Evolutionary conservation across 306 rosid species (phyloP), one percentile per base, ranked within the genome.

Genomic region (Cucumis cinereus): DNA sequence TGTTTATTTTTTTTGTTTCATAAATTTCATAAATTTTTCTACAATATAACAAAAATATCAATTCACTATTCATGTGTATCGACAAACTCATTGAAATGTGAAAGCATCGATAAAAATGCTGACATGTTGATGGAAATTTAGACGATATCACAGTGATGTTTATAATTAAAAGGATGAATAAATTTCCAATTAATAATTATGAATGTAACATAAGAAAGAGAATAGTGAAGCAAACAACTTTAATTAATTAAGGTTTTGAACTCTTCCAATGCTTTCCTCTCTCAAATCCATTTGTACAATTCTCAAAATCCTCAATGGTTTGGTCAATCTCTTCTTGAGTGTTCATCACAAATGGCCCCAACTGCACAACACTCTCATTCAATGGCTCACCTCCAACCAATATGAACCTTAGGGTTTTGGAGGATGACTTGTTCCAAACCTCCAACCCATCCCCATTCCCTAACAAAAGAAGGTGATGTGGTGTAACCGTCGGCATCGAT

Each of bases 271-370:
- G 90, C 80, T 82, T 88, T 16, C 96, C 98, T 64, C 90, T 93
- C 88, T 91, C 98, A 84, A 93, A 93, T 10, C 98, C 98, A 49
- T 93, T 93, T 45, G 73, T 77, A 55, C 58, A 88, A 63, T 90
- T 93, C 53, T 93, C 98, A 77, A 86, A 93, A 53, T 93, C 98
- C 77, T 88, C 92, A 73, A 93, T 76, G 23, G 98, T 90, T 61
- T 91, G 92, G n/a, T 91, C 92, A 79, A 93, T 88, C 80, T 91
- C 97, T 68, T 91, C 89, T 52, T 91, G 86, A 15, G 91, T 91
- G 83, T 93, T 93, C 98, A 93, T 93, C 83, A 93, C 98, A 83
- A 93, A 90, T 20, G 98, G 94, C 28, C 98, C 98, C 77, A 82
- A 82, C 79, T 93, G 98, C 30, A 73, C 88, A 20, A 93, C 62